A percentile compares a stretch with the other conserved stretches of the same genome.
Evolutionary conservation across 2,329 filamentous ascomycete genomes (phyloP).

Genomic region (Phaeosphaeriaceae sp.): DNA sequence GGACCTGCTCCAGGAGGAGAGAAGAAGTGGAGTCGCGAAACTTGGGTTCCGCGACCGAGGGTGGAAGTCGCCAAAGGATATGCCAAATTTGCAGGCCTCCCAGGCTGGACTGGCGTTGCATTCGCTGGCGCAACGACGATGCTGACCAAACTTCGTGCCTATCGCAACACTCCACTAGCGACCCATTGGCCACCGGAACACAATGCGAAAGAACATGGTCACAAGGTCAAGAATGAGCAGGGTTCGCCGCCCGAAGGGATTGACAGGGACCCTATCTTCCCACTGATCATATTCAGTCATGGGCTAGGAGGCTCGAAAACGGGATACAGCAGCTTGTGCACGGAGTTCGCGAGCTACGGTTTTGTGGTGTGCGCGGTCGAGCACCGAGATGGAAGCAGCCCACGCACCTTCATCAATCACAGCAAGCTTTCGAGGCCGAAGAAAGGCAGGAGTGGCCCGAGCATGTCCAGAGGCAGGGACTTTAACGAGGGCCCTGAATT

Average conservation of each 20-base stretch:
- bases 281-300: slow-evolving; percentile 72
- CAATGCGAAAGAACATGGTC: slow-evolving; percentile 47
- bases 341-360: slow-evolving; percentile 71
- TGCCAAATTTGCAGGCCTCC: slow-evolving; percentile 66
- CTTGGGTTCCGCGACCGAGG: slow-evolving; percentile 69
- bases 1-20: slow-evolving; percentile 50
- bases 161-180: slow-evolving; percentile 67
- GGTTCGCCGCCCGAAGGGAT: slow-evolving; percentile 49
- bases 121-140: slow-evolving; percentile 66
- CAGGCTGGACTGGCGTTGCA: slow-evolving; percentile 55
- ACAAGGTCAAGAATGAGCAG: slow-evolving; percentile 51
- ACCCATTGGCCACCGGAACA: slow-evolving; percentile 61
- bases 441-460: slow-evolving; percentile 27
- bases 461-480: slow-evolving; percentile 7
- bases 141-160: slow-evolving; percentile 72
- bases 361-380: slow-evolving; percentile 72
- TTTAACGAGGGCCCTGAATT: slow-evolving; percentile 14
- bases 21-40: slow-evolving; percentile 61
- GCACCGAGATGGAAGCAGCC: slow-evolving; percentile 70
- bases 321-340: slow-evolving; percentile 69
- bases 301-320: slow-evolving; percentile 71
- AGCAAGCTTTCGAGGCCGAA: slow-evolving; percentile 41
- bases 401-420: slow-evolving; percentile 68
- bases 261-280: slow-evolving; percentile 59
- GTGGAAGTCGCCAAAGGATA: slow-evolving; percentile 66